phyloP scores from a whole-genome alignment of 805 yeast species.

The Saturnispora serradocipensis region DNA sequence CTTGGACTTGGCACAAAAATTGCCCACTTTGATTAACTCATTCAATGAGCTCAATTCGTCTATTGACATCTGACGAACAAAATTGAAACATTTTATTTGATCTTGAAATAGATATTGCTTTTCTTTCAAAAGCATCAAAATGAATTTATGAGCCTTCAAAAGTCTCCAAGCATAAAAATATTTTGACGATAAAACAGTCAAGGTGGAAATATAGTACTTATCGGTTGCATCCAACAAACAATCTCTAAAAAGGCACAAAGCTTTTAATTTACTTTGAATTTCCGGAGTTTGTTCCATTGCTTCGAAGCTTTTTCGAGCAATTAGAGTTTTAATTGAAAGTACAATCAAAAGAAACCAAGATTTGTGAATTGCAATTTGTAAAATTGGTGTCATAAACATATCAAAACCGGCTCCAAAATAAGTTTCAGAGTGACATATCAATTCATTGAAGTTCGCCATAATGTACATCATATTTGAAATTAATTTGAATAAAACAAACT shows the following conservation, averaged over 20 bases:
- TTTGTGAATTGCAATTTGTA: conserved; percentile 32
- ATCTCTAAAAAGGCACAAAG: not conserved
- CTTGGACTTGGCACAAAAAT: not conserved
- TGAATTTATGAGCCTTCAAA: conserved; percentile 43
- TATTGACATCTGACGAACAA: conserved; percentile 14
- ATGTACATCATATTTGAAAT: conserved; percentile 25
- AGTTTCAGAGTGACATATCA: conserved; percentile 25
- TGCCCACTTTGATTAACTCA: conserved; percentile 7
- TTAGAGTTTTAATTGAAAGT: conserved; percentile 24
- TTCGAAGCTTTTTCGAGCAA: conserved; percentile 19
- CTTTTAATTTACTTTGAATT: not conserved
- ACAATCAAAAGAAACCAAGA: conserved; percentile 17
- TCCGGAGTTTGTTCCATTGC: not conserved
- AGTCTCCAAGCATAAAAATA: conserved; percentile 65
- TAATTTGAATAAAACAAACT: conserved; percentile 31
- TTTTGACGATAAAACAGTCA: conserved; percentile 40
- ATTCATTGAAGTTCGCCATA: conserved; percentile 29
- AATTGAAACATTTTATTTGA: conserved; percentile 8
- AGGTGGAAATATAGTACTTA: conserved; percentile 29
- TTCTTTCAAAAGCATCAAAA: conserved; percentile 29
- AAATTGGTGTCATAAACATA: conserved; percentile 29
- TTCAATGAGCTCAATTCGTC: conserved; percentile 14
- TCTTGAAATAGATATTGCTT: conserved; percentile 2
- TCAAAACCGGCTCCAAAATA: conserved; percentile 31
- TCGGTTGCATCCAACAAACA: conserved; percentile 13